phyloP scores from a whole-genome alignment of 176 grass and related monocot species.

The Oryza meridionalis region DNA sequence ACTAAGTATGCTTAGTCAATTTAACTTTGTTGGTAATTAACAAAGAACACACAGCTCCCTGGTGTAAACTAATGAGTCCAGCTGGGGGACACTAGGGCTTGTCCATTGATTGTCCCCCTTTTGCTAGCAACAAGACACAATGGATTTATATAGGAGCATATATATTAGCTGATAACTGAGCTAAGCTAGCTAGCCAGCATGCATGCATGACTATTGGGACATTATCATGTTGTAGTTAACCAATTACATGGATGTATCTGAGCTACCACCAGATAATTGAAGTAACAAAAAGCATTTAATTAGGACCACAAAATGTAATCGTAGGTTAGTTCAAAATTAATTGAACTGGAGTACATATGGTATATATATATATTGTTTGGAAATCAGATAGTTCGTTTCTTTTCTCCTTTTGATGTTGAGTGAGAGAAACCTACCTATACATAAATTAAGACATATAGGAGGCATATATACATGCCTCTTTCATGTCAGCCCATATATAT shows the following conservation, averaged over 20 bases:
- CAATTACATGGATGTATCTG: slow-evolving; percentile 2
- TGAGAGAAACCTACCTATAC: not conserved
- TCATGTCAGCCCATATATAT: not conserved
- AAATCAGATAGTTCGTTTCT: not conserved
- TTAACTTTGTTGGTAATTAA: not conserved
- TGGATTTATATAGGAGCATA: not conserved
- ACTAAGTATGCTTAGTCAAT: slow-evolving; percentile 13
- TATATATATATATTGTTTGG: too few species aligned
- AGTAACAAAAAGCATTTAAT: not conserved
- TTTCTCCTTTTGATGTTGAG: not conserved
- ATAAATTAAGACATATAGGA: not conserved
- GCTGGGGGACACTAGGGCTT: slow-evolving; percentile 58
- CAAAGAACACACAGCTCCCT: slow-evolving; percentile 4
- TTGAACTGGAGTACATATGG: too few species aligned
- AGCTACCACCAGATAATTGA: not conserved
- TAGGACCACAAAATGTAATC: not conserved
- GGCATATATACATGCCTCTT: not conserved
- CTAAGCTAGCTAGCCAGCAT: not conserved
- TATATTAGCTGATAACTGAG: not conserved
- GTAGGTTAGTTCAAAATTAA: too few species aligned
- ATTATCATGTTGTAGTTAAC: not conserved
- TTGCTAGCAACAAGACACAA: slow-evolving; percentile 39
- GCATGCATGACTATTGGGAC: not conserved
- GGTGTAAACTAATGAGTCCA: slow-evolving; percentile 43
- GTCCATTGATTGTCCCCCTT: slow-evolving; percentile 48